phyloP scores from a whole-genome alignment of 441 rosid species.

The Melastoma candidum region DNA sequence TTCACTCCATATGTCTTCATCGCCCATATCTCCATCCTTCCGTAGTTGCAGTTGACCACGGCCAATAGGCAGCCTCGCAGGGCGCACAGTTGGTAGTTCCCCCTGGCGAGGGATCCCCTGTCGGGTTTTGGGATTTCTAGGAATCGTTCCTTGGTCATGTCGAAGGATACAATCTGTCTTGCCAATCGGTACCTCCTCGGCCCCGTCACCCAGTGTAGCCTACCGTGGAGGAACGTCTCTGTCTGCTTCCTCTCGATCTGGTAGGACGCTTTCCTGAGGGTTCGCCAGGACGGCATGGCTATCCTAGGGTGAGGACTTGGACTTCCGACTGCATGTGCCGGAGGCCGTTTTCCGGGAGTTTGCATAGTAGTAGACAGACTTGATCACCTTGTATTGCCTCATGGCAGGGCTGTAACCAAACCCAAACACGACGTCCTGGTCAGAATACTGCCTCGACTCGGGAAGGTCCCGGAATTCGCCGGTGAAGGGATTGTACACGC shows the following conservation, averaged over 20 bases:
- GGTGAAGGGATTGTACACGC: slow-evolving; percentile 70
- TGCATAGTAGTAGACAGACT: slow-evolving; percentile 56
- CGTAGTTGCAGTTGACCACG: slow-evolving; percentile 50
- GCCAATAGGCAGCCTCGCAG: slow-evolving; percentile 42
- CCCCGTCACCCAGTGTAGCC: slow-evolving; percentile 70
- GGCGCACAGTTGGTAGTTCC: slow-evolving; percentile 43
- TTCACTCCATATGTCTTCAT: slow-evolving; percentile 62
- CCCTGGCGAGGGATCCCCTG: slow-evolving; percentile 43
- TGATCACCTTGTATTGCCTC: slow-evolving; percentile 54
- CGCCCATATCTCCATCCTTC: slow-evolving; percentile 74
- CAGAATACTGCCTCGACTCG: slow-evolving; percentile 36
- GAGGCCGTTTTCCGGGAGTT: slow-evolving; percentile 17
- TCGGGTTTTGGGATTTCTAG: slow-evolving; percentile 64
- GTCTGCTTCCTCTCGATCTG: slow-evolving; percentile 20
- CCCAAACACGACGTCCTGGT: slow-evolving; percentile 69
- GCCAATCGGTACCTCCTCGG: slow-evolving; percentile 44
- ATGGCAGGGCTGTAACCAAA: slow-evolving; percentile 56
- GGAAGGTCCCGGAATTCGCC: slow-evolving; percentile 45
- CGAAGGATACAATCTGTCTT: slow-evolving; percentile 59
- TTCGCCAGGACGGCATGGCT: slow-evolving; percentile 40
- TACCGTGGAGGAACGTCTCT: slow-evolving; percentile 61
- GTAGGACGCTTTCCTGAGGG: slow-evolving; percentile 40
- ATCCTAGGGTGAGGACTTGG: slow-evolving; percentile 54
- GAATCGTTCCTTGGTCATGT: slow-evolving; percentile 60
- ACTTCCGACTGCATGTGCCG: slow-evolving; percentile 62